phyloP scores from a whole-genome alignment of 805 yeast species.

The Zygosaccharomyces rouxii region DNA sequence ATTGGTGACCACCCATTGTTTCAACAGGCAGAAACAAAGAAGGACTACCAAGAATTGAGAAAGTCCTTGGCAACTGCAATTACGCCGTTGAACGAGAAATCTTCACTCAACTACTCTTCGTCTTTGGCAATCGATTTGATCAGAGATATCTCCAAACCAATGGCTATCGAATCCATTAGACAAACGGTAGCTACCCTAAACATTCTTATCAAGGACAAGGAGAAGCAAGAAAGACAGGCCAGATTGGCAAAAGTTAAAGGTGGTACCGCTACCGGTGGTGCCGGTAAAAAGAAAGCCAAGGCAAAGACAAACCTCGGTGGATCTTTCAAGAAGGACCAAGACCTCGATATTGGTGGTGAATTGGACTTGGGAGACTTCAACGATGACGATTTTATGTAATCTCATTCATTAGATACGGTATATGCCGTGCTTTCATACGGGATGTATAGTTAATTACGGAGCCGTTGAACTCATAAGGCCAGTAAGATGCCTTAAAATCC shows the following conservation, averaged over 20 bases:
- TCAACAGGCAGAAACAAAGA: conserved; percentile 66
- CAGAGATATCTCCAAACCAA: conserved; percentile 78
- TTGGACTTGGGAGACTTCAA: conserved; percentile 57
- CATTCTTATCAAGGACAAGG: conserved; percentile 78
- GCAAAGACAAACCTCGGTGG: conserved; percentile 62
- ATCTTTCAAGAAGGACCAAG: conserved; percentile 60
- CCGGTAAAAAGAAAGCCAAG: conserved; percentile 92
- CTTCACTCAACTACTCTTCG: conserved; percentile 65
- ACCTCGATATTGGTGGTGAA: conserved; percentile 49
- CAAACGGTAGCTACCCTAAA: conserved; percentile 82
- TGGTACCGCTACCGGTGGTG: conserved; percentile 86
- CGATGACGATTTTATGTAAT: conserved; percentile 80
- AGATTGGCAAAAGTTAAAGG: conserved; percentile 71
- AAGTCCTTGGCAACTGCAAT: conserved; percentile 63
- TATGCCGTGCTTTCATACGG: background rate
- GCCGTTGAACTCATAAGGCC: background rate
- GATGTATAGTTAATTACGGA: background rate
- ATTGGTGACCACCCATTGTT: conserved; percentile 75
- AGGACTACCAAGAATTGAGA: conserved; percentile 73
- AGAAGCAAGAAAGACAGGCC: conserved; percentile 83
- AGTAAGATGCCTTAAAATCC: too few relatives aligned
- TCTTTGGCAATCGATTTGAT: conserved; percentile 77
- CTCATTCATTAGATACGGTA: background rate
- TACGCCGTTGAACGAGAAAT: conserved; percentile 54
- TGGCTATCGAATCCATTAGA: conserved; percentile 74